Percentiles rank a stretch among this genome's conserved stretches.
Conservation (phyloP, 2,329 filamentous ascomycete genomes). For the Byssothecium circinans region DNA sequence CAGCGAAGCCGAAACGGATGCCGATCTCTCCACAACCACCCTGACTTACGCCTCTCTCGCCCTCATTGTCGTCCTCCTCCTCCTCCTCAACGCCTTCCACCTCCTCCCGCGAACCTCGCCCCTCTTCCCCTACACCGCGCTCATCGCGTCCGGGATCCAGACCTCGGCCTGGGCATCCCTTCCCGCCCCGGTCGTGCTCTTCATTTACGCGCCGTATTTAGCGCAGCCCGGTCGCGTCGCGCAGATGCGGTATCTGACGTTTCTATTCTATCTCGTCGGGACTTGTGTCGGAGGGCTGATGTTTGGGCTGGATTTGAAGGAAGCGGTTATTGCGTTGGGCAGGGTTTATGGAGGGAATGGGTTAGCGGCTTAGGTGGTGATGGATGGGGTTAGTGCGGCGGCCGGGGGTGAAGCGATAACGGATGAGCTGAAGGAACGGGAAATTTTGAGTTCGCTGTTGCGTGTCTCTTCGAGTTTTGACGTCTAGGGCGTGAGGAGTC, state of each 20-base stretch:
- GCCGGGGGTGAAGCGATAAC: conserved; percentile 1
- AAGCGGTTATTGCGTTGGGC: conserved; percentile 24
- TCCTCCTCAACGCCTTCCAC: conserved; percentile 20
- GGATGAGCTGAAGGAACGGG: not conserved
- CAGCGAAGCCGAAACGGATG: not conserved
- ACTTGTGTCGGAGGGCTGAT: conserved; percentile 22
- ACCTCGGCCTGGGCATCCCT: conserved; percentile 22
- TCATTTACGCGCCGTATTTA: conserved; percentile 23
- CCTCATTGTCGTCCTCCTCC: conserved; percentile 8
- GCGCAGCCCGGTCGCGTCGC: conserved; percentile 18
- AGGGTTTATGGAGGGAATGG: conserved; percentile 3
- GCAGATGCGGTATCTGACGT: conserved; percentile 19
- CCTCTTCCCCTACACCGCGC: conserved; percentile 11
- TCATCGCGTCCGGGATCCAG: conserved; percentile 21
- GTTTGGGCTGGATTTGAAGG: conserved; percentile 14
- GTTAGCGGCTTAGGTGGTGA: not conserved
- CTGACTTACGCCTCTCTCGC: conserved; percentile 9
- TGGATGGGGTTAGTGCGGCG: not conserved
- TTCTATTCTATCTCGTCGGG: conserved; percentile 28
- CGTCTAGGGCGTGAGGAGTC: conserved; percentile 18
- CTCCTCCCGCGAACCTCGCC: conserved; percentile 2
- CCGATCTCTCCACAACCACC: conserved; percentile 4
- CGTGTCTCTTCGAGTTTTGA: conserved; percentile 1
- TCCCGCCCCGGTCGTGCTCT: conserved; percentile 22
- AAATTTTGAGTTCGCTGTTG: not conserved